Conservation (phyloP, 768 basidiomycete species). For the Mycena capillaripes region DNA sequence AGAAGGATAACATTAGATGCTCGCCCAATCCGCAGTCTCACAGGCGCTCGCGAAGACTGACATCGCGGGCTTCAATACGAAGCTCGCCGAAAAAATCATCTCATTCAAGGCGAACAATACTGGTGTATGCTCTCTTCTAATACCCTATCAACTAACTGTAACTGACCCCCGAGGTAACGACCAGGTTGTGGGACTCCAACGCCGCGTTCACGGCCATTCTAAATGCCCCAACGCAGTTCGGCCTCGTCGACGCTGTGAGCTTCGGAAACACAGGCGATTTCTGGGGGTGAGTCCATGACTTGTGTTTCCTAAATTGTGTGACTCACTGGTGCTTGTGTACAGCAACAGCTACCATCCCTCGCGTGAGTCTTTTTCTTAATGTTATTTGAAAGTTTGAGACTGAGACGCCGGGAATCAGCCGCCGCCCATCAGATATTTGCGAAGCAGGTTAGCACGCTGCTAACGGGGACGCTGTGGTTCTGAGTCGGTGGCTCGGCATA, state of each 20-base stretch:
- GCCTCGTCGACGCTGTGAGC: slow-evolving; percentile 69
- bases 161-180: slow-evolving; percentile 64
- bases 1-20: slow-evolving; percentile 67
- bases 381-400: too few species aligned
- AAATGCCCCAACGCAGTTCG: slow-evolving; percentile 62
- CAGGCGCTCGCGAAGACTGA: slow-evolving; percentile 59
- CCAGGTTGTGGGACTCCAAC: slow-evolving; percentile 66
- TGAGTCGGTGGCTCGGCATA: too few species aligned
- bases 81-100: slow-evolving; percentile 56
- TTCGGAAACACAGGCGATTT: slow-evolving; percentile 55
- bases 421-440: slow-evolving; percentile 34
- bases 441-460: slow-evolving; percentile 15
- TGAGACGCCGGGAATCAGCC: background rate
- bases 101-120: slow-evolving; percentile 59
- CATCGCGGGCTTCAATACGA: slow-evolving; percentile 66
- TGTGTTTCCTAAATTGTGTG: background rate
- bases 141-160: too few species aligned
- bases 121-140: slow-evolving; percentile 39
- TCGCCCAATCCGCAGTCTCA: slow-evolving; percentile 55
- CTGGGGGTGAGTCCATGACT: slow-evolving; percentile 63
- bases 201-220: slow-evolving; percentile 64
- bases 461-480: slow-evolving; percentile 31
- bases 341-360: slow-evolving; percentile 71
- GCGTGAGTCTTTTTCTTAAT: slow-evolving; percentile 50
- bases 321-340: background rate